A percentile compares a stretch with the other conserved stretches of the same genome.
Evolutionary conservation across 2,329 filamentous ascomycete genomes (phyloP).

Genomic region (Curvularia lunata): DNA sequence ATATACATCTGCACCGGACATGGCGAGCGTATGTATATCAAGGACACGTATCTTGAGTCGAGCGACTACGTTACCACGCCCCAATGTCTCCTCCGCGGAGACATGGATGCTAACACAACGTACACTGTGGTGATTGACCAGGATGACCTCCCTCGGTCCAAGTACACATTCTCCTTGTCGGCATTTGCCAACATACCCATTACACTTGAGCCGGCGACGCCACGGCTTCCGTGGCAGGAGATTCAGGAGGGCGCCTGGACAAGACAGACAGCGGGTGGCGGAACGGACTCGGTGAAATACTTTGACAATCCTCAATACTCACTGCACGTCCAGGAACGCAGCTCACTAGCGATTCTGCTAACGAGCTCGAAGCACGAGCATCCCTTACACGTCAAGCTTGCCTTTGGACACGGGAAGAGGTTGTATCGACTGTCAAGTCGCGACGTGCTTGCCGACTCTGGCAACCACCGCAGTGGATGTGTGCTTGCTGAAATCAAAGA

Average conservation of each 20-base stretch:
- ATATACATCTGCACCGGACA: constrained; percentile 77
- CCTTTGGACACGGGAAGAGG: constrained; percentile 77
- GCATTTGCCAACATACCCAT: constrained; percentile 74
- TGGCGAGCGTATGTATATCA: constrained; percentile 75
- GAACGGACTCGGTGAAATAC: constrained; percentile 76
- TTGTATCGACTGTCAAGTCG: constrained; percentile 72
- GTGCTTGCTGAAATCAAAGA: constrained; percentile 68
- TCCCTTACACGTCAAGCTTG: constrained; percentile 82
- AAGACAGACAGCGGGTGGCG: constrained; percentile 80
- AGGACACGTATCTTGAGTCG: constrained; percentile 72
- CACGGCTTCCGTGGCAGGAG: constrained; percentile 65
- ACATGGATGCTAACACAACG: constrained; percentile 58
- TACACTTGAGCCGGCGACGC: constrained; percentile 65
- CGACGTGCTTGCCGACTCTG: constrained; percentile 81
- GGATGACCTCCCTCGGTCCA: constrained; percentile 73
- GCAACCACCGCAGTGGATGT: constrained; percentile 85
- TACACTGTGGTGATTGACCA: constrained; percentile 77
- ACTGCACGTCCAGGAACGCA: constrained; percentile 63
- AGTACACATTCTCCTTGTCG: constrained; percentile 86
- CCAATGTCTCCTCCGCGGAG: constrained; percentile 82
- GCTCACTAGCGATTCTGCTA: constrained; percentile 75
- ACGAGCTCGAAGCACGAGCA: constrained; percentile 70
- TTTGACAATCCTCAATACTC: constrained; percentile 87
- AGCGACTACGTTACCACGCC: constrained; percentile 93
- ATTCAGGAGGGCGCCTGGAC: constrained; percentile 75